Conservation (phyloP, 164 flowering plant species). For the Vitis vinifera region ASM3070453v1 NC_081806.1:3687001-3687500, state of each 20-base stretch:
- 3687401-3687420: slow-evolving; percentile 60
- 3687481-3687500: slow-evolving; percentile 72
- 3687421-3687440: slow-evolving; percentile 67
- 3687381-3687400: slow-evolving; percentile 86
- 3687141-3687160: slow-evolving; percentile 45
- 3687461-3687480: slow-evolving; percentile 97
- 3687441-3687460: slow-evolving; percentile 83
- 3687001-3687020: slow-evolving; percentile 60
- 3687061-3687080: slow-evolving; percentile 73
- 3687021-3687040: slow-evolving; percentile 74
- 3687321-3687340: background rate
- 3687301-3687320: background rate
- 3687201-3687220: background rate
- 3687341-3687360: slow-evolving; percentile 2
- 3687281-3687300: background rate
- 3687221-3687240: background rate
- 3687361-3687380: slow-evolving; percentile 11
- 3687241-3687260: background rate
- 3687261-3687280: background rate
- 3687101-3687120: slow-evolving; percentile 27
- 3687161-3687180: slow-evolving; percentile 51
- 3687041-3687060: slow-evolving; percentile 95
- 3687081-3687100: slow-evolving; percentile 33
- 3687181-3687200: slow-evolving; percentile 37
- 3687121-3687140: slow-evolving; percentile 61